Percentiles rank a stretch among this genome's conserved stretches.
Conservation (phyloP, 305 asterid species). For the Ilex paraguariensis region DNA sequence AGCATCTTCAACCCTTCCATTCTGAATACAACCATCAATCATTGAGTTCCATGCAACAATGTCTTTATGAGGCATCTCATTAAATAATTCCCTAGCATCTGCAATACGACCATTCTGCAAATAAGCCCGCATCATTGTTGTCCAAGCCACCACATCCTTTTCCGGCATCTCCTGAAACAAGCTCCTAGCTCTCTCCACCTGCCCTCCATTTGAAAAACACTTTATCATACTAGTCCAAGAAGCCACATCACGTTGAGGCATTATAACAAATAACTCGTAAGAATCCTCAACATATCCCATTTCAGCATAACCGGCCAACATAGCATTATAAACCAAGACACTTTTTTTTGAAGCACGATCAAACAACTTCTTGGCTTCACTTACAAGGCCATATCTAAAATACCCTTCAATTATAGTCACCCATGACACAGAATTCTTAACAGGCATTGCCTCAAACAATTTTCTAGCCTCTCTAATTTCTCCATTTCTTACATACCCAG, state of each 20-base stretch:
- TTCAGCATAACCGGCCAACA: constrained; percentile 52
- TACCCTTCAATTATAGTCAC: no score
- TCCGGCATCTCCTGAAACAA: constrained; percentile 54
- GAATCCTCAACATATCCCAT: constrained; percentile 25
- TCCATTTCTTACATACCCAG: no score
- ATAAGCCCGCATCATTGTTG: constrained; percentile 54
- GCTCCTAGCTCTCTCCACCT: constrained; percentile 37
- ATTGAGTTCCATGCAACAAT: constrained; percentile 57
- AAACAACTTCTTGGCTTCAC: constrained; percentile 45
- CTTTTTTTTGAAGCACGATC: constrained; percentile 22
- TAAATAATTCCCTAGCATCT: constrained; percentile 38
- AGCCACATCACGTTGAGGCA: constrained; percentile 40
- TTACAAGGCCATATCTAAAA: constrained; percentile 28
- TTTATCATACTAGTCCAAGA: constrained; percentile 60
- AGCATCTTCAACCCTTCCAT: constrained; percentile 33
- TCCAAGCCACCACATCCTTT: constrained; percentile 60
- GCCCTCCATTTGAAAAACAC: constrained; percentile 38
- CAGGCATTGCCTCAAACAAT: no score
- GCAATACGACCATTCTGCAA: constrained; percentile 30
- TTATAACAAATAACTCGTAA: constrained; percentile 37
- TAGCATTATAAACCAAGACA: constrained; percentile 42
- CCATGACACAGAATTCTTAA: no score
- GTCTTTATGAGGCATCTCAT: constrained; percentile 48
- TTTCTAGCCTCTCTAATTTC: no score
- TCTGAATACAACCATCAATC: constrained; percentile 42